Evolutionary conservation across 2,329 filamentous ascomycete species (phyloP), one percentile per base, ranked within the genome.

Genomic region (Dendryphion nanum): DNA sequence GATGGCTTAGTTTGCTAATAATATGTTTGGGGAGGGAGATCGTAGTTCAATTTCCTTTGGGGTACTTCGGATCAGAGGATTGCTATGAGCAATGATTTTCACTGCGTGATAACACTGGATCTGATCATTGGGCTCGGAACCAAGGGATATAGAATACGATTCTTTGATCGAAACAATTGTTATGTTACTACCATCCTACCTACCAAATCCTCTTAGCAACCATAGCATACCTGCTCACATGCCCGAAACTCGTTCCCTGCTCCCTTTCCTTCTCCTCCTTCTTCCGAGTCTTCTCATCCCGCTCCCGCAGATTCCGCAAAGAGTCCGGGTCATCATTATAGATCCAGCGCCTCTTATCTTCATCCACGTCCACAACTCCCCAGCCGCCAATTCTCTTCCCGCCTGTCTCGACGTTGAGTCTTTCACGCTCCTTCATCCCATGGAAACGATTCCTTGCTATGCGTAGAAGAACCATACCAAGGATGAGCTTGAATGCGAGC

Each of bases 161-260:
- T n/a, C n/a, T n/a, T n/a, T n/a, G n/a, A n/a, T n/a, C n/a, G n/a
- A n/a, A n/a, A n/a, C 23, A 10, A 30, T 10, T 16, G 10, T 16
- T 16, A 26, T 24, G 7, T 24, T n/a, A 24, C n/a, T 24, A 7
- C 18, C 18, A 2, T 26, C 6, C 36, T 19, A 23, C 19, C 55
- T 69, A 97, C 93, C 93, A 98, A 54, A 98, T 98, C 61, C 93
- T 78, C 76, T 96, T 97, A 1, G 89, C 88, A 53, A 89, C 84
- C 93, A 97, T 96, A 61, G 89, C 89, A 70, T 96, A 98, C 54
- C 93, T 77, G 52, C 76, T 81, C 46, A 82, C 88, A 61, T 70
- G 81, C 57, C 76, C 85, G 66, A 81, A 80, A 61, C 79, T 81
- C 36, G 79, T 76, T 38, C 66, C 63, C 44, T 57, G 38, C 34